Conservation (phyloP, 2,329 filamentous ascomycete species). For the Didymella arachidicola region DNA sequence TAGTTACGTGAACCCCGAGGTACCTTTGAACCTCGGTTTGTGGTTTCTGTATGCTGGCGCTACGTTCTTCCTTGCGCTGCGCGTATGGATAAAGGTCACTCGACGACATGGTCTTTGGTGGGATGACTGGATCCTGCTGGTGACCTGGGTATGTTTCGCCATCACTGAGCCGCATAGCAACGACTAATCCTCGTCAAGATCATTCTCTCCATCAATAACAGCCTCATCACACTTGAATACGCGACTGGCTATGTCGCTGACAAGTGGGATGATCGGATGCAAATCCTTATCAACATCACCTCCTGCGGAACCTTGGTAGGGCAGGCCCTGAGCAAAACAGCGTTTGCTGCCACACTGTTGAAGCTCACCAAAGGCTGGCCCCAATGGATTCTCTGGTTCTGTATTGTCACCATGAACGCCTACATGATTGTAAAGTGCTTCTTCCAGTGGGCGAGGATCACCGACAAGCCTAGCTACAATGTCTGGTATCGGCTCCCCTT, state of each 20-base stretch:
- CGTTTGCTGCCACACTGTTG: slow-evolving; percentile 52
- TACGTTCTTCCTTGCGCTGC: slow-evolving; percentile 46
- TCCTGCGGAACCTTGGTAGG: slow-evolving; percentile 51
- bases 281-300: slow-evolving; percentile 60
- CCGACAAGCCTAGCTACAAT: slow-evolving; percentile 54
- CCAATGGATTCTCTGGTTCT: slow-evolving; percentile 58
- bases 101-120: slow-evolving; percentile 52
- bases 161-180: neutral
- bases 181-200: slow-evolving; percentile 40
- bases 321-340: slow-evolving; percentile 50
- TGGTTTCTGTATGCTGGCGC: slow-evolving; percentile 52
- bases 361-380: slow-evolving; percentile 57
- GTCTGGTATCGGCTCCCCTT: slow-evolving; percentile 59
- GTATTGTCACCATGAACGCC: slow-evolving; percentile 59
- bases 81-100: slow-evolving; percentile 50
- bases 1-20: slow-evolving; percentile 47
- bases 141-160: slow-evolving; percentile 46
- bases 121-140: slow-evolving; percentile 51
- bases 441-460: slow-evolving; percentile 60
- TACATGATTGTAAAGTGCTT: slow-evolving; percentile 60
- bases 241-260: slow-evolving; percentile 58
- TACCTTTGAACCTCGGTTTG: slow-evolving; percentile 48
- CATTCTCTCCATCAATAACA: slow-evolving; percentile 55
- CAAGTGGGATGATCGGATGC: slow-evolving; percentile 62
- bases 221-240: slow-evolving; percentile 57